Percentiles rank a stretch among this genome's conserved stretches.
Evolutionary conservation across 371 early-diverging fungal species (phyloP).

Genomic region (Aphelidium insulamus): DNA sequence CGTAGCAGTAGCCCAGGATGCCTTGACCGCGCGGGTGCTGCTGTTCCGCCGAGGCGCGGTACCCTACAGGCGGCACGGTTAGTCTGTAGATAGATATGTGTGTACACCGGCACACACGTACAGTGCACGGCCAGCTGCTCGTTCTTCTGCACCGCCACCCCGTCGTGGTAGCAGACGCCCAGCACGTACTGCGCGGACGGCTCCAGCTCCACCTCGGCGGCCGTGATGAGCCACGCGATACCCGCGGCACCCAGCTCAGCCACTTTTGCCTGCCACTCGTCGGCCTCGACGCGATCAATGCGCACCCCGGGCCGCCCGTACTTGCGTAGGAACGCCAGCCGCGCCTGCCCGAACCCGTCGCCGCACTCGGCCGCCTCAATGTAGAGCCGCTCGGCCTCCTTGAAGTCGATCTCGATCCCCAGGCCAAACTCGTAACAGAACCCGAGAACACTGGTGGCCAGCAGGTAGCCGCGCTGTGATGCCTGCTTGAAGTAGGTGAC

Average conservation of each 20-base stretch:
- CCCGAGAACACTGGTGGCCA: too few relatives aligned
- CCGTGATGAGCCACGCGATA: slow-evolving; percentile 26
- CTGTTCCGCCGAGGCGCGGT: slow-evolving; percentile 32
- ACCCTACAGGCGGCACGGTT: too few relatives aligned
- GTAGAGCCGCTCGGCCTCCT: slow-evolving; percentile 33
- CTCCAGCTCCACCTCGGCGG: slow-evolving; percentile 20
- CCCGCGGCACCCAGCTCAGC: slow-evolving; percentile 14
- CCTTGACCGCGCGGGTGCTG: slow-evolving; percentile 38
- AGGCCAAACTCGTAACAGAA: slow-evolving; percentile 54
- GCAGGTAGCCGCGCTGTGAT: slow-evolving; percentile 1
- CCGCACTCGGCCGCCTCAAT: slow-evolving; percentile 23
- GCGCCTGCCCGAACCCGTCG: slow-evolving; percentile 27
- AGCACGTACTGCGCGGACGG: slow-evolving; percentile 31
- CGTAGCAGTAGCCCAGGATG: slow-evolving; percentile 59
- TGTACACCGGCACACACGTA: slow-evolving; percentile 4
- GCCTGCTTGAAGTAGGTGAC: neutral
- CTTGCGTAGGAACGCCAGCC: slow-evolving; percentile 41
- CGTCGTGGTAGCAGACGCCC: slow-evolving; percentile 50
- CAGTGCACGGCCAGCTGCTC: slow-evolving; percentile 27
- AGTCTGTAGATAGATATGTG: too few relatives aligned
- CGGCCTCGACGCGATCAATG: slow-evolving; percentile 45
- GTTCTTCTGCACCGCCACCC: slow-evolving; percentile 30
- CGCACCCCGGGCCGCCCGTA: slow-evolving; percentile 49
- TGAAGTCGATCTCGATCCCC: slow-evolving; percentile 27
- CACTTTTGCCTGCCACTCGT: slow-evolving; percentile 24